Percentiles rank a stretch among this genome's conserved stretches.
These are phyloP conservation scores for Panus rudis DNA, from an alignment of 768 basidiomycete species.

Conservation along the genomic window DNA sequence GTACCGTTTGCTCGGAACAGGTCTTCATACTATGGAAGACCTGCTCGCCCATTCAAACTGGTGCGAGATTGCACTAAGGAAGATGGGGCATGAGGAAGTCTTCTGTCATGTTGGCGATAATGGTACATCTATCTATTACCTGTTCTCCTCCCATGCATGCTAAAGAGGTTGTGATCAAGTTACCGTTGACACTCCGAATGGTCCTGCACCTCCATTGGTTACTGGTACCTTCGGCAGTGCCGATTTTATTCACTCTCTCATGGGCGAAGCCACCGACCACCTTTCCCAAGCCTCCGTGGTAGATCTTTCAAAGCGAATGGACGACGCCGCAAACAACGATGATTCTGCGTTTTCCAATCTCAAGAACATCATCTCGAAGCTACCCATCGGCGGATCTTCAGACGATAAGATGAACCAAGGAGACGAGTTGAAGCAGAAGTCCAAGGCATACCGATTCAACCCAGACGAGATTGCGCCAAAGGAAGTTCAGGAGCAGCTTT, in stretches of 20 bases:
- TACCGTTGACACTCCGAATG: slow-evolving; percentile 44
- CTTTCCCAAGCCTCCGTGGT: slow-evolving; percentile 56
- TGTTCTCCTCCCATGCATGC: too few relatives aligned
- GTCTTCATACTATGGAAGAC: slow-evolving; percentile 66
- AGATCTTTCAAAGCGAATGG: slow-evolving; percentile 47
- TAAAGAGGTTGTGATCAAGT: slow-evolving; percentile 10
- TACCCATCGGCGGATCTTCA: slow-evolving; percentile 42
- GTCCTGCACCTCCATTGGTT: slow-evolving; percentile 53
- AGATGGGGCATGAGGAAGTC: slow-evolving; percentile 61
- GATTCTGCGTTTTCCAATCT: slow-evolving; percentile 29
- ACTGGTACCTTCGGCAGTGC: slow-evolving; percentile 65
- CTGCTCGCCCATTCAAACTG: slow-evolving; percentile 75
- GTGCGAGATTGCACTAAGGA: slow-evolving; percentile 67
- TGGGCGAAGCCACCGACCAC: slow-evolving; percentile 60
- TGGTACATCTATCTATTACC: slow-evolving; percentile 20
- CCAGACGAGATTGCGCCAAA: slow-evolving; percentile 57
- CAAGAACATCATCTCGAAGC: slow-evolving; percentile 39
- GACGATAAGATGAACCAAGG: slow-evolving; percentile 43
- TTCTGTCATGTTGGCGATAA: slow-evolving; percentile 77
- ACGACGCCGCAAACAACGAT: slow-evolving; percentile 27
- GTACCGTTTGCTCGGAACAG: slow-evolving; percentile 65
- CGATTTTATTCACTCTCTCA: slow-evolving; percentile 59
- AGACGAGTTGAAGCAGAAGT: slow-evolving; percentile 45
- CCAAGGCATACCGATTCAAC: slow-evolving; percentile 56
- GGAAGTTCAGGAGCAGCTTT: slow-evolving; percentile 51